phyloP scores from a whole-genome alignment of 768 basidiomycete species.

The Tricholoma sp. region DNA sequence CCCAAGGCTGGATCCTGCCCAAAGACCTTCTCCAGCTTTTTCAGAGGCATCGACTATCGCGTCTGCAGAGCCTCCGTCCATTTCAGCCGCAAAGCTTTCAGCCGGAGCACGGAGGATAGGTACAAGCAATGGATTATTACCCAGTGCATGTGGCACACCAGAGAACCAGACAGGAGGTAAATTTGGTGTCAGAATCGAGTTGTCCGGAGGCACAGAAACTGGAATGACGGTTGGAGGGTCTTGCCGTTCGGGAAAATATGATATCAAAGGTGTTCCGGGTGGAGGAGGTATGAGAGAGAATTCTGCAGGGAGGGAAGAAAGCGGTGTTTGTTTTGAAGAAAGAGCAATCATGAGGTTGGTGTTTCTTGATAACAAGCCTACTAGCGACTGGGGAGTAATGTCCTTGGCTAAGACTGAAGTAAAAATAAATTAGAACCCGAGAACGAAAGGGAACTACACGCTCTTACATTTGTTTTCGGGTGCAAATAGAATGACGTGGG shows the following conservation, averaged over 20 bases:
- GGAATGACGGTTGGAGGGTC: slow-evolving; percentile 63
- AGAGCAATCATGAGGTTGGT: slow-evolving; percentile 85
- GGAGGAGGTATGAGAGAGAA: slow-evolving; percentile 89
- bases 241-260: slow-evolving; percentile 78
- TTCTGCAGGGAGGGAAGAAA: slow-evolving; percentile 80
- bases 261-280: slow-evolving; percentile 76
- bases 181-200: slow-evolving; percentile 42
- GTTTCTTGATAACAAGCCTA: slow-evolving; percentile 59
- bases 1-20: slow-evolving; percentile 74
- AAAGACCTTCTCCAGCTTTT: slow-evolving; percentile 71
- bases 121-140: slow-evolving; percentile 72
- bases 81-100: slow-evolving; percentile 73
- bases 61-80: slow-evolving; percentile 58
- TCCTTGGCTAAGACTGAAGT: slow-evolving; percentile 62
- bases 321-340: slow-evolving; percentile 67
- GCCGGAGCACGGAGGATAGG: slow-evolving; percentile 77
- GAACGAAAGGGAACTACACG: neutral
- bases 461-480: slow-evolving; percentile 80
- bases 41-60: slow-evolving; percentile 67
- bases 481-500: slow-evolving; percentile 84
- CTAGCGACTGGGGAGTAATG: slow-evolving; percentile 76
- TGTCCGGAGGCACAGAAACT: slow-evolving; percentile 41
- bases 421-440: slow-evolving; percentile 3
- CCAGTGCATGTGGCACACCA: slow-evolving; percentile 60
- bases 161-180: slow-evolving; percentile 70